A percentile compares a stretch with the other conserved stretches of the same genome.
These are phyloP conservation scores for Dactylellina drechsleri DNA, from an alignment of 2,329 filamentous ascomycete genomes.

Conservation along the genomic window DNA sequence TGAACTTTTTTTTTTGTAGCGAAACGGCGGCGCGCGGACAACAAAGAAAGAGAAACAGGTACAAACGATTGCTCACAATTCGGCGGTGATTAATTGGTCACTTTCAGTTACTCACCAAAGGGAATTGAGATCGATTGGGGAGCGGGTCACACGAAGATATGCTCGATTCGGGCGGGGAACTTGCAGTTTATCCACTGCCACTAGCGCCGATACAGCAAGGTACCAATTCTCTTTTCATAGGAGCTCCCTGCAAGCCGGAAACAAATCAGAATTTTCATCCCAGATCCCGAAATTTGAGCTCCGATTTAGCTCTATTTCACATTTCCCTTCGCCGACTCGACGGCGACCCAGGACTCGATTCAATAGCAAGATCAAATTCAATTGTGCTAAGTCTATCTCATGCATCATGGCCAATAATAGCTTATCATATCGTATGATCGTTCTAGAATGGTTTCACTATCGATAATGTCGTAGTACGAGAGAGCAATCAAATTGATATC, in stretches of 20 bases:
- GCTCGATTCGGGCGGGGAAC: slow-evolving; percentile 44
- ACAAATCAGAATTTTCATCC: slow-evolving; percentile 44
- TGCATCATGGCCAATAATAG: too few species aligned
- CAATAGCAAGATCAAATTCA: too few species aligned
- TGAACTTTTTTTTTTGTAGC: slow-evolving; percentile 3
- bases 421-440: too few species aligned
- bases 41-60: slow-evolving; percentile 4
- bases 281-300: slow-evolving; percentile 31
- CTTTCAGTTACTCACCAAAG: neutral
- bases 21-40: slow-evolving; percentile 30
- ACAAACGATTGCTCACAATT: slow-evolving; percentile 29
- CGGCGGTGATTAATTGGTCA: slow-evolving; percentile 29
- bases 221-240: slow-evolving; percentile 11
- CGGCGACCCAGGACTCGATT: too few species aligned
- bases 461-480: too few species aligned
- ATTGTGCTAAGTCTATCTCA: too few species aligned
- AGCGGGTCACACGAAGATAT: slow-evolving; percentile 40
- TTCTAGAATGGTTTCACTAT: too few species aligned
- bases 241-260: slow-evolving; percentile 36
- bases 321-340: slow-evolving; percentile 26
- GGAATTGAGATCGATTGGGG: slow-evolving; percentile 11
- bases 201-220: slow-evolving; percentile 50
- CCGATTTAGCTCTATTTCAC: slow-evolving; percentile 11
- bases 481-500: too few species aligned
- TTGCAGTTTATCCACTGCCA: slow-evolving; percentile 32